Evolutionary conservation across 768 basidiomycete species (phyloP).

Genomic region (Hemileccinum impolitum): DNA sequence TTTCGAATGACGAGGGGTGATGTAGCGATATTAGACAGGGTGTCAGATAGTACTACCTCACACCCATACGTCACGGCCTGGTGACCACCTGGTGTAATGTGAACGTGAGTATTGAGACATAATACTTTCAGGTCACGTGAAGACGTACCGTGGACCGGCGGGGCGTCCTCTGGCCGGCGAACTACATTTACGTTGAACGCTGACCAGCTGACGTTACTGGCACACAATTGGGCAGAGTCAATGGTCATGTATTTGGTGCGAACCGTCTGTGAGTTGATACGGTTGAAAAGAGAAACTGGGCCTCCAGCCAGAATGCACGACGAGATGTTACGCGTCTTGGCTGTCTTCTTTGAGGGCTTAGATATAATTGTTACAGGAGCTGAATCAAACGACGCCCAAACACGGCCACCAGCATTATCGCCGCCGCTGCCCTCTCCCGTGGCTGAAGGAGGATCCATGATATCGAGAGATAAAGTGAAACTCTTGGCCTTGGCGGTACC

Average conservation of each 20-base stretch:
- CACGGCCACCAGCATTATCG: conserved; percentile 49
- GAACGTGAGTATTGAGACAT: conserved; percentile 39
- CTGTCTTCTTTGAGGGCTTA: conserved; percentile 96
- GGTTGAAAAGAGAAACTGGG: conserved; percentile 90
- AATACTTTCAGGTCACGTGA: conserved; percentile 48
- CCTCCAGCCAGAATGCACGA: conserved; percentile 88
- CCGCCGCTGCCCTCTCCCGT: conserved; percentile 35
- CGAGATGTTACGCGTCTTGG: conserved; percentile 88
- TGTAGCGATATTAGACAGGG: conserved; percentile 80
- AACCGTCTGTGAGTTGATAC: conserved; percentile 95
- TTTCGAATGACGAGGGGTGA: conserved; percentile 87
- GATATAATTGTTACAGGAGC: conserved; percentile 93
- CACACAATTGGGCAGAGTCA: conserved; percentile 76
- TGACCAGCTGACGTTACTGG: conserved; percentile 91
- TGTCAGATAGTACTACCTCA: conserved; percentile 81
- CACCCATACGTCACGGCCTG: conserved; percentile 91
- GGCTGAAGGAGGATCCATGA: conserved; percentile 67
- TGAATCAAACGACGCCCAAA: conserved; percentile 92
- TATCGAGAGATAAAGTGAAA: conserved; percentile 82
- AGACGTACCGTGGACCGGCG: conserved; percentile 59
- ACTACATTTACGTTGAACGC: conserved; percentile 93
- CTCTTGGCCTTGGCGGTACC: conserved; percentile 88
- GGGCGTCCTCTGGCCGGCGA: conserved; percentile 62
- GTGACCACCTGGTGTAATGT: conserved; percentile 50
- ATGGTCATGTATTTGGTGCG: conserved; percentile 98